phyloP scores from a whole-genome alignment of 192 early-diverging fungal species.

The Backusella macrospora region DNA sequence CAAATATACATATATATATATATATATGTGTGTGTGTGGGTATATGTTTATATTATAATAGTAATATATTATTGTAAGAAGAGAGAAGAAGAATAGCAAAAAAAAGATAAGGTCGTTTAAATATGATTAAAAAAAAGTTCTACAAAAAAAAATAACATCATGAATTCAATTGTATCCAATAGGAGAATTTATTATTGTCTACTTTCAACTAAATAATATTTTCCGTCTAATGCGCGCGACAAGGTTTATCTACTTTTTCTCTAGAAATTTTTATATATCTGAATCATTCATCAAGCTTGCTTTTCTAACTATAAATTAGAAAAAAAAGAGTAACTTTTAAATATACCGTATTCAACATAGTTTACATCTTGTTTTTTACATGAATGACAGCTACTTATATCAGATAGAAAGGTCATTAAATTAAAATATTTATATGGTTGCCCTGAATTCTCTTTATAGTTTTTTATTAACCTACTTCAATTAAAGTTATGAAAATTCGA shows the following conservation, averaged over 20 bases:
- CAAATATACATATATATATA: background rate
- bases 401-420: background rate
- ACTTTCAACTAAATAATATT: background rate
- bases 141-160: background rate
- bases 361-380: too few species aligned
- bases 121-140: background rate
- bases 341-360: too few species aligned
- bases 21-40: background rate
- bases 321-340: too few species aligned
- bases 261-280: too few species aligned
- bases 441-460: background rate
- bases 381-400: too few species aligned
- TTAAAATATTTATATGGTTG: background rate
- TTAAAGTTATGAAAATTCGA: background rate
- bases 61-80: background rate
- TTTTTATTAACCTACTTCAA: background rate
- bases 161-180: background rate
- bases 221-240: background rate
- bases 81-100: background rate
- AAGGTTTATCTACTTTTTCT: too few species aligned
- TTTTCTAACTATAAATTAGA: too few species aligned
- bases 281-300: too few species aligned
- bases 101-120: background rate
- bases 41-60: background rate
- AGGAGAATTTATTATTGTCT: conserved; percentile 14